A percentile compares a stretch with the other conserved stretches of the same genome.
phyloP scores from a whole-genome alignment of 495 filamentous ascomycete genomes.

The Tuber calosporum region DNA sequence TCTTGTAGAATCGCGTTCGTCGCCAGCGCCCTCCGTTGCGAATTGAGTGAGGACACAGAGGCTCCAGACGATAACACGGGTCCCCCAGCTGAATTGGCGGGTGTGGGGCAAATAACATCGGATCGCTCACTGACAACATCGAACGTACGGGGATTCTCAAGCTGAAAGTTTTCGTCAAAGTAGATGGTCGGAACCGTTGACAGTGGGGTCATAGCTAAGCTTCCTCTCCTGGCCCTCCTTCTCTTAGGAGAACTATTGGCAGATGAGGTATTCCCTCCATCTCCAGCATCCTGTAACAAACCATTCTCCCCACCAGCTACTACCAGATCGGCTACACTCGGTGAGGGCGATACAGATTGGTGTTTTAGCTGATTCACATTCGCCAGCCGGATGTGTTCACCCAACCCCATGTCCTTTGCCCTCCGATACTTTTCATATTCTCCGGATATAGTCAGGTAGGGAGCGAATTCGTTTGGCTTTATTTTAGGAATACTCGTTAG shows the following conservation, averaged over 20 bases:
- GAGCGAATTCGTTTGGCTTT: conserved; percentile 67
- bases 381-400: conserved; percentile 38
- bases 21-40: conserved; percentile 76
- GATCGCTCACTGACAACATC: conserved; percentile 94
- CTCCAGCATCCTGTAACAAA: conserved; percentile 12
- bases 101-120: conserved; percentile 68
- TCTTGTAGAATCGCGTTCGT: conserved; percentile 99
- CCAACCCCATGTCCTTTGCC: conserved; percentile 41
- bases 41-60: conserved; percentile 17
- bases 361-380: conserved; percentile 17
- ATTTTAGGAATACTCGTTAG: conserved; percentile 83
- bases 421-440: conserved; percentile 41
- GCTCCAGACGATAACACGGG: conserved; percentile 16
- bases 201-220: conserved; percentile 57
- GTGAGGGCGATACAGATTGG: conserved; percentile 29
- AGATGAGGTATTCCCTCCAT: conserved; percentile 17
- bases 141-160: conserved; percentile 94
- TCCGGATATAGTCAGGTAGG: conserved; percentile 58
- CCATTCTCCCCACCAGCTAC: conserved; percentile 17
- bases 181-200: conserved; percentile 90
- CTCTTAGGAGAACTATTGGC: conserved; percentile 18
- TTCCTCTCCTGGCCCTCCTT: conserved; percentile 25
- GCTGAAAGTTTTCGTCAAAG: conserved; percentile 88
- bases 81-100: conserved; percentile 49
- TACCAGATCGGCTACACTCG: conserved; percentile 29